Percentiles rank a stretch among this genome's conserved stretches.
Evolutionary conservation across 495 filamentous ascomycete species (phyloP).

Genomic region (Talaromyces thailandensis): DNA sequence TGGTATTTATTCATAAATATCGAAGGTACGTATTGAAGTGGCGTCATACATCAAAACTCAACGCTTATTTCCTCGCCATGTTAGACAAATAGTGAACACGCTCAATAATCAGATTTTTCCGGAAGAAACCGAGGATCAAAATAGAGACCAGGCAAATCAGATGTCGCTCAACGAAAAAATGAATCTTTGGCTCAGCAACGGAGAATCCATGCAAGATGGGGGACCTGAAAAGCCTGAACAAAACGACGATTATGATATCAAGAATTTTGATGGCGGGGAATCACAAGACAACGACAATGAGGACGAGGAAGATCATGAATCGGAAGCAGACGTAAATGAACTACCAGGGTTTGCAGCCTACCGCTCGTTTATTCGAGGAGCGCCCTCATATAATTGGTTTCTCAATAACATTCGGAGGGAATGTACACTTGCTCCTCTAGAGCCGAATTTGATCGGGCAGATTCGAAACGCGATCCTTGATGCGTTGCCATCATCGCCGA

Average conservation of each 20-base stretch:
- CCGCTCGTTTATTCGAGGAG: not conserved
- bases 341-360: not conserved
- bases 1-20: not conserved
- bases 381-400: not conserved
- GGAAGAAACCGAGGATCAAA: not conserved
- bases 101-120: not conserved
- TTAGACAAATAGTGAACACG: not conserved
- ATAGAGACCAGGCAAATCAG: not conserved
- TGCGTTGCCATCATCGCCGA: not conserved
- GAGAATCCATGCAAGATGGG: not conserved
- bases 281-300: not conserved
- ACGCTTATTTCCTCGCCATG: not conserved
- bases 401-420: not conserved
- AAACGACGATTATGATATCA: not conserved
- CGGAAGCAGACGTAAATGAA: not conserved
- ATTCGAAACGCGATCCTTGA: not conserved
- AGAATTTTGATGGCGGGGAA: not conserved
- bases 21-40: not conserved
- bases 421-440: not conserved
- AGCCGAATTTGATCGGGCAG: not conserved
- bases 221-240: not conserved
- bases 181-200: not conserved
- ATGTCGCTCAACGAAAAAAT: not conserved
- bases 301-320: not conserved
- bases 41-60: not conserved